A percentile compares a stretch with the other conserved stretches of the same genome.
phyloP scores from a whole-genome alignment of 148 eudicot species.

The Polygonum maritimum region DNA sequence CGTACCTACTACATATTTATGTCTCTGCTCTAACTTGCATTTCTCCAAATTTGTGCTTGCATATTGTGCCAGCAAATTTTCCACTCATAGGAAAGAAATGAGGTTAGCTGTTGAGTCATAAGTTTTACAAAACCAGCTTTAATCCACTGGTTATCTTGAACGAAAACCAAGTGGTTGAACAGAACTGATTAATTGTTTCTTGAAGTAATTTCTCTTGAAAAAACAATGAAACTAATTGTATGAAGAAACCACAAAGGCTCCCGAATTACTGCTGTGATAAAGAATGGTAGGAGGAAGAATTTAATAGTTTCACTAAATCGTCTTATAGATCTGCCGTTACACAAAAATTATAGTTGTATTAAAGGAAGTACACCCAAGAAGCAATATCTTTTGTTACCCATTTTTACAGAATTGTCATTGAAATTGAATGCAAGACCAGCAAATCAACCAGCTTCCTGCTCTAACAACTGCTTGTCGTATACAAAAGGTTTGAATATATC shows the following conservation, averaged over 20 bases:
- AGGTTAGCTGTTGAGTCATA: no score
- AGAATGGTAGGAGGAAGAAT: neutral
- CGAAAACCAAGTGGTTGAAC: neutral
- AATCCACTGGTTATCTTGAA: neutral
- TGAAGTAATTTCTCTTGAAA: no score
- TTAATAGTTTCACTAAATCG: neutral
- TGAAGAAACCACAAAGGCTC: no score
- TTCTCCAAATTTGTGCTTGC: no score
- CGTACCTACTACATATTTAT: no score
- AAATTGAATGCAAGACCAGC: conserved; percentile 13
- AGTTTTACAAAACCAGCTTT: no score
- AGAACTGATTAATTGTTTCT: no score
- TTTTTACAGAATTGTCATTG: conserved; percentile 15
- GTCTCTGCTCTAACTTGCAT: no score
- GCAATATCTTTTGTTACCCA: neutral
- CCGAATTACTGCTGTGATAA: neutral
- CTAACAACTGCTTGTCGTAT: conserved; percentile 13
- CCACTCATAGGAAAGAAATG: no score
- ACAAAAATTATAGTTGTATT: neutral
- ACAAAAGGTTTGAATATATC: neutral
- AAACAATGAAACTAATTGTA: no score
- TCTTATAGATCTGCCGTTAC: neutral
- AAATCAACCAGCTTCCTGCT: conserved; percentile 17
- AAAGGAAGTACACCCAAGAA: neutral
- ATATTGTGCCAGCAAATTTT: no score